A percentile compares a stretch with the other conserved stretches of the same genome.
Conservation (phyloP, 140 eudicot species). For the Senecio squalidus region DNA sequence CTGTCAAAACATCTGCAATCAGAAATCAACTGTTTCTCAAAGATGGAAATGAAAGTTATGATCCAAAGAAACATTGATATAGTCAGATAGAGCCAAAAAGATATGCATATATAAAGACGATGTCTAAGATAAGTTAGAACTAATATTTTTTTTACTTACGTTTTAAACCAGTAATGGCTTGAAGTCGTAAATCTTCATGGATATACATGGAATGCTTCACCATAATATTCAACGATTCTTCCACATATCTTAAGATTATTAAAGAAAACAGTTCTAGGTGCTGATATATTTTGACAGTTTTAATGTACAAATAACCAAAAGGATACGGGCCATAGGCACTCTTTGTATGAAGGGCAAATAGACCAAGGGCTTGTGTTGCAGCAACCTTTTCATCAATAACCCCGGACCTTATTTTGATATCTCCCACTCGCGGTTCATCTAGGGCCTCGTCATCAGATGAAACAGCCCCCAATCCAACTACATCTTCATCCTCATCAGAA, state of each 20-base stretch:
- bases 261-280: conserved; percentile 27
- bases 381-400: conserved; percentile 98
- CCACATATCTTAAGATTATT: conserved; percentile 61
- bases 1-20: conserved; percentile 74
- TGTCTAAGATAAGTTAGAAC: no score
- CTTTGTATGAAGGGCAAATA: conserved; percentile 82
- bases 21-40: conserved; percentile 25
- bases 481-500: conserved; percentile 77
- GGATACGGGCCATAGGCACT: conserved; percentile 93
- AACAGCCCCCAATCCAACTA: conserved; percentile 64
- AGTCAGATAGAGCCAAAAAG: background rate
- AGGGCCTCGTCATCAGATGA: conserved; percentile 98
- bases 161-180: conserved; percentile 70
- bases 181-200: conserved; percentile 95
- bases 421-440: conserved; percentile 79
- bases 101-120: background rate
- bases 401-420: conserved; percentile 77
- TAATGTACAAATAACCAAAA: conserved; percentile 22
- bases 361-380: conserved; percentile 94
- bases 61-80: background rate
- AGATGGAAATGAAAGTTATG: conserved; percentile 10
- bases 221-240: conserved; percentile 77
- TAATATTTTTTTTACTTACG: conserved; percentile 55
- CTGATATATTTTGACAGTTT: conserved; percentile 4
- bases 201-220: conserved; percentile 74